Base-by-base conservation (phyloP, 2,329 filamentous ascomycete genomes). In the Xylariomycetidae sp. region DNA sequence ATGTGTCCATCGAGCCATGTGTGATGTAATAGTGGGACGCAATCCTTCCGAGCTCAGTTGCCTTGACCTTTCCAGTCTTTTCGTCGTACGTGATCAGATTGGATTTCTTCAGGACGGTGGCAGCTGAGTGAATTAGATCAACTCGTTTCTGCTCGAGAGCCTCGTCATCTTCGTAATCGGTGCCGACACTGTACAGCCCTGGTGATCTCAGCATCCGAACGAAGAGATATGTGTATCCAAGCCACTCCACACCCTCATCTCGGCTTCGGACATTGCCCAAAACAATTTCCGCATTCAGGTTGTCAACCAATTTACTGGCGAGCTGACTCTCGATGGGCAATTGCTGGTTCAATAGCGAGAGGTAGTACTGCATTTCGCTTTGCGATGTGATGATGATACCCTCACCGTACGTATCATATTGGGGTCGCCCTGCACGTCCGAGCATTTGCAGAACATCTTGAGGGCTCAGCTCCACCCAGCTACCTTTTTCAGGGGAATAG, bases 391-490 rank as follows among this genome's bases (percentile, higher is more conserved):
- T 96, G 57, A 98, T 97, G 53, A 98, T 97, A 58, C 92, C 92
- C 61, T 98, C 92, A 56, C 92, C 92, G 54, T 94, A 98, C 0
- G 88, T 96, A 57, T 98, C 92, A 56, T 88, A 98, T 54, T 98
- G 94, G 17, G 92, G 92, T 47, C 92, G 80, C 57, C 92, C 92
- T 34, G 92, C 94, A 72, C 92, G 88, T 54, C 92, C 92, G 52
- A 98, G 80, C 94, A 98, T 98, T 61, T 98, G 92, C 31, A 98
- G 71, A 22, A 98, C 90, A 64, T 98, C 92, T 58, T 98, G 92
- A 10, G 92, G 92, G 54, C 89, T 96, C 34, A 98, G 66, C 58
- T 98, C 94, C 14, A 98, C 89, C 90, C 92, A 98, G 60, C 86
- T 92, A 67, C 92, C 92, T 67, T 96, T 97, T 58, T 98, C 92